Conservation (phyloP, 2,329 filamentous ascomycete species). For the Trichoderma sp. region DNA sequence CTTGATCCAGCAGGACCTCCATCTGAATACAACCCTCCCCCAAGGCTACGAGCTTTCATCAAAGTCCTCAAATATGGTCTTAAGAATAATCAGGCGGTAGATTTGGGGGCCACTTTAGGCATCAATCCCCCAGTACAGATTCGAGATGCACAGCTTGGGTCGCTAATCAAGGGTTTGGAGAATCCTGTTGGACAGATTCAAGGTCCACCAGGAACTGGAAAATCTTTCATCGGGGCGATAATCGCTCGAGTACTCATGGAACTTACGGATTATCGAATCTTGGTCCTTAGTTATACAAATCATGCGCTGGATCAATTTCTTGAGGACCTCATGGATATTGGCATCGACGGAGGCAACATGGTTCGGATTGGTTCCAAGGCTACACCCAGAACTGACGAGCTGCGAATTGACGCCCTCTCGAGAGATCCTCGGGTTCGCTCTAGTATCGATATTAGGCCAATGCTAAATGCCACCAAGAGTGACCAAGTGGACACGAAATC, state of each 20-base stretch:
- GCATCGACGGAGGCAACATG: slow-evolving; percentile 49
- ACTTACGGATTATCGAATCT: slow-evolving; percentile 47
- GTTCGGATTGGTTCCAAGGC: slow-evolving; percentile 63
- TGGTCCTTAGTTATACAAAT: slow-evolving; percentile 67
- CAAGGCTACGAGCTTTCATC: slow-evolving; percentile 11
- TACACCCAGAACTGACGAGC: slow-evolving; percentile 43
- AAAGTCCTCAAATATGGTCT: not conserved
- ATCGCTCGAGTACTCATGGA: slow-evolving; percentile 55
- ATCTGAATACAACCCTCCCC: slow-evolving; percentile 15
- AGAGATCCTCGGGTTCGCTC: not conserved
- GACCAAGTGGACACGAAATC: not conserved
- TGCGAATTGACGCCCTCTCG: slow-evolving; percentile 46
- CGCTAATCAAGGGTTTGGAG: slow-evolving; percentile 52
- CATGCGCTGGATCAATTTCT: slow-evolving; percentile 56
- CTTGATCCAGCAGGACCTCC: slow-evolving; percentile 33
- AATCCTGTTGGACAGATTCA: slow-evolving; percentile 61
- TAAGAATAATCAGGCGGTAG: not conserved
- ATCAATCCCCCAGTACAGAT: slow-evolving; percentile 26
- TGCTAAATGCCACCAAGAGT: not conserved
- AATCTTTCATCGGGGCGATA: slow-evolving; percentile 68
- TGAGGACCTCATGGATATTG: slow-evolving; percentile 59
- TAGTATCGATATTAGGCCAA: not conserved
- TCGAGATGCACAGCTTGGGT: slow-evolving; percentile 48
- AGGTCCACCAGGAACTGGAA: slow-evolving; percentile 73
- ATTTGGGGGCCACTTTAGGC: slow-evolving; percentile 25